Conservation (phyloP, 257 asterid genomes). For the Eucommia ulmoides region DNA sequence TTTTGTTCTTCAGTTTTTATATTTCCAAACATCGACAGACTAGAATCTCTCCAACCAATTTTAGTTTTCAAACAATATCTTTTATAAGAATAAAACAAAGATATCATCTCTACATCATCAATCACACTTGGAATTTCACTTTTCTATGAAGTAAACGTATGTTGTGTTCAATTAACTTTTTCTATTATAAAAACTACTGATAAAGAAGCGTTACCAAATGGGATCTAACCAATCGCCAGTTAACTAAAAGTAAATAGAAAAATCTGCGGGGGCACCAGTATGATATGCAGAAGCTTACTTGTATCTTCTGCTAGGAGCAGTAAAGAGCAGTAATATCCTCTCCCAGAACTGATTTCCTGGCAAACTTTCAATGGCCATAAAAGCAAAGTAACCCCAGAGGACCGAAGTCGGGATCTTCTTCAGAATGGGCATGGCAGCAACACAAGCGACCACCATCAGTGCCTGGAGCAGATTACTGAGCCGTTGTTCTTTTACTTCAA, state of each 20-base stretch:
- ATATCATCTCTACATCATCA: neutral
- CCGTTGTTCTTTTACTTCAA: constrained; percentile 95
- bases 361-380: constrained; percentile 98
- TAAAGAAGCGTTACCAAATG: neutral
- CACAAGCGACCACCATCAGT: constrained; percentile 66
- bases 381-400: constrained; percentile 98
- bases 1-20: too few relatives aligned
- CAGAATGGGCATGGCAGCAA: constrained; percentile 85
- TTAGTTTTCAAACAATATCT: too few relatives aligned
- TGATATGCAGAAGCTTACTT: constrained; percentile 26
- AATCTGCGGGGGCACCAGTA: neutral
- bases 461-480: constrained; percentile 92
- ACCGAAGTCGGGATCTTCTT: constrained; percentile 89
- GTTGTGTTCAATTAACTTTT: too few relatives aligned
- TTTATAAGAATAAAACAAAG: too few relatives aligned
- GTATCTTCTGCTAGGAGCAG: constrained; percentile 90
- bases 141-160: too few relatives aligned
- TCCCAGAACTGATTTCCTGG: constrained; percentile 99
- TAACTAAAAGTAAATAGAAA: too few relatives aligned
- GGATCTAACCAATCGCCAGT: neutral
- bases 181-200: too few relatives aligned
- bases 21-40: too few relatives aligned
- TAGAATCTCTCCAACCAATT: too few relatives aligned
- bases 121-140: too few relatives aligned
- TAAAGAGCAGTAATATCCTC: constrained; percentile 74